Evolutionary conservation across 345 rosid genomes (phyloP).

Genomic region (Citropsis articulata): DNA sequence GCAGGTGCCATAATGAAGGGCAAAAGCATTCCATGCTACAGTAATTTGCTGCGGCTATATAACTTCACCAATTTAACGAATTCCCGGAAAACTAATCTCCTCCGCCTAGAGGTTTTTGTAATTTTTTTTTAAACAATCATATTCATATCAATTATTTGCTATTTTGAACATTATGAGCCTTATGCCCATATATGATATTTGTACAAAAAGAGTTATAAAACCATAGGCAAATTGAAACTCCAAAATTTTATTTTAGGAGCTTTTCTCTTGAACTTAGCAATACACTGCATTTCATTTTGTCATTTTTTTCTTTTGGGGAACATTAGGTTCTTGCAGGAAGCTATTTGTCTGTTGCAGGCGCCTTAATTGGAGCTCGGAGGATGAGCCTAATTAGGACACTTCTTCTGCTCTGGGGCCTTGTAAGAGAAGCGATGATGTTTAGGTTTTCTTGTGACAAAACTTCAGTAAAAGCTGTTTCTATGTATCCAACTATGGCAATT

Average conservation of each 20-base stretch:
- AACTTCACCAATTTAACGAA: conserved; percentile 25
- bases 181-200: too few species aligned
- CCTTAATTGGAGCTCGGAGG: conserved; percentile 48
- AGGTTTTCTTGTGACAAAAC: conserved; percentile 14
- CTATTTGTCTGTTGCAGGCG: conserved; percentile 72
- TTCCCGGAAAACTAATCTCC: conserved; percentile 33
- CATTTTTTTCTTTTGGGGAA: not conserved
- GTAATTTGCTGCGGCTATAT: conserved; percentile 36
- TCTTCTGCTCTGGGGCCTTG: conserved; percentile 61
- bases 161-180: too few species aligned
- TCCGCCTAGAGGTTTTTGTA: conserved; percentile 51
- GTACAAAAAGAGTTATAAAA: too few species aligned
- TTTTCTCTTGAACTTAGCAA: not conserved
- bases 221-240: too few species aligned
- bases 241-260: too few species aligned
- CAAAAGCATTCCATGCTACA: conserved; percentile 34
- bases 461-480: conserved; percentile 16
- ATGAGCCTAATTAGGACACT: conserved; percentile 63
- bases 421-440: conserved; percentile 34
- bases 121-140: not conserved
- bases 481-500: conserved; percentile 46
- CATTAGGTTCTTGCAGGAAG: conserved; percentile 74
- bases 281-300: not conserved
- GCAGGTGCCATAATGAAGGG: conserved; percentile 37
- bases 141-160: not conserved